Evolutionary conservation across 2,329 filamentous ascomycete species (phyloP).

Genomic region (Epichloe sibirici): DNA sequence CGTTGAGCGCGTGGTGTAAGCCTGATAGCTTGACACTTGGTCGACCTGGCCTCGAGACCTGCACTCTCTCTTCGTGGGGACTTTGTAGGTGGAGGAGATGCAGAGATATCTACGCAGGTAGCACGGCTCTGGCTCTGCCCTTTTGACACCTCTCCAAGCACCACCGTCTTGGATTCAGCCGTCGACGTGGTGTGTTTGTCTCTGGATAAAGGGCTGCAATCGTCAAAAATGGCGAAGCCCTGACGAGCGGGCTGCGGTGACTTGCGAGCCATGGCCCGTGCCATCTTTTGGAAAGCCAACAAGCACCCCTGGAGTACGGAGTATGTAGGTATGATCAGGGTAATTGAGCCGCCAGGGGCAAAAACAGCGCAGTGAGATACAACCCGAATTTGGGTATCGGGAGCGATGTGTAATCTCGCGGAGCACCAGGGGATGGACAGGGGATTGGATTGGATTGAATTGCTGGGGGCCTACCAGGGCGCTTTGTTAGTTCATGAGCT

Average conservation of each 20-base stretch:
- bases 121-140: conserved; percentile 2
- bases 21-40: conserved; percentile 8
- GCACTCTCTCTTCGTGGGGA: not conserved
- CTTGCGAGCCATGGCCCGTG: not conserved
- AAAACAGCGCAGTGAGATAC: not conserved
- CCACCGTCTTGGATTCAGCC: not conserved
- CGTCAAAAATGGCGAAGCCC: conserved; percentile 5
- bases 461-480: not conserved
- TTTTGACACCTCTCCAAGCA: conserved; percentile 5
- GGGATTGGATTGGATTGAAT: not conserved
- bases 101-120: not conserved
- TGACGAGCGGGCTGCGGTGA: not conserved
- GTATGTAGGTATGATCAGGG: not conserved
- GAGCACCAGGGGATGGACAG: not conserved
- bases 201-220: not conserved
- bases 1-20: conserved; percentile 16
- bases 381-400: not conserved
- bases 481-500: not conserved
- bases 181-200: not conserved
- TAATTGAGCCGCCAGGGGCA: not conserved
- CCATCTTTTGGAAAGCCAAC: not conserved
- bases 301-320: not conserved
- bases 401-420: conserved; percentile 5
- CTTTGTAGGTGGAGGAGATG: conserved; percentile 2
- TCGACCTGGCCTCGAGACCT: conserved; percentile 6